These are phyloP conservation scores for Asterophora lycoperdoides DNA, from an alignment of 768 basidiomycete species.

Conservation along the genomic window DNA sequence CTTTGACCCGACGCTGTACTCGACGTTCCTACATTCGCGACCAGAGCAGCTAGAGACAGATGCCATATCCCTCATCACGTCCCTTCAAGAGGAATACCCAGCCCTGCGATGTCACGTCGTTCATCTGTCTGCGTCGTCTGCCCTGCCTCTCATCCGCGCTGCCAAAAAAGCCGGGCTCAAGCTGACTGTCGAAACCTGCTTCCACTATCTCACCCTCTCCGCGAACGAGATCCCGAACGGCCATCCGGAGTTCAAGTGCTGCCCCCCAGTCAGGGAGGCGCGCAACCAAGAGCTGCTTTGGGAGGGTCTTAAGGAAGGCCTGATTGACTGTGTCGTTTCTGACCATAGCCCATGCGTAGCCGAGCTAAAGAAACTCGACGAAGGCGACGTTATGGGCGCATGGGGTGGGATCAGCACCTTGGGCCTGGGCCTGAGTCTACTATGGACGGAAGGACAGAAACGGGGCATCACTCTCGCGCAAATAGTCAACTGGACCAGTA, in stretches of 20 bases:
- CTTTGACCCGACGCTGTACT: constrained; percentile 54
- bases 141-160: constrained; percentile 69
- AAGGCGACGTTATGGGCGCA: constrained; percentile 80
- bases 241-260: constrained; percentile 90
- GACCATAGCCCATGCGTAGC: constrained; percentile 92
- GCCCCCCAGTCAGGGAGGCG: constrained; percentile 82
- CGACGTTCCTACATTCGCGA: constrained; percentile 82
- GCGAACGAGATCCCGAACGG: constrained; percentile 71
- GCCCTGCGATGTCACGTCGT: constrained; percentile 86
- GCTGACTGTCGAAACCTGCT: constrained; percentile 94
- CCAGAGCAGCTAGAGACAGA: constrained; percentile 75
- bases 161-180: constrained; percentile 63
- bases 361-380: constrained; percentile 72
- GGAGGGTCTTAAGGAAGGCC: constrained; percentile 75
- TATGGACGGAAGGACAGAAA: constrained; percentile 81
- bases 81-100: constrained; percentile 59
- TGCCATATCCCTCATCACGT: constrained; percentile 75
- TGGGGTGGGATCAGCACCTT: constrained; percentile 96
- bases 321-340: constrained; percentile 91
- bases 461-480: constrained; percentile 53
- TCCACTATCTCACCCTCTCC: constrained; percentile 87
- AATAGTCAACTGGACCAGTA: constrained; percentile 73
- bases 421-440: constrained; percentile 80
- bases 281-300: constrained; percentile 74
- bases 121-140: constrained; percentile 84